Evolutionary conservation across 169 alveolate species (phyloP).

Genomic region (Plasmodium reichenowi): DNA sequence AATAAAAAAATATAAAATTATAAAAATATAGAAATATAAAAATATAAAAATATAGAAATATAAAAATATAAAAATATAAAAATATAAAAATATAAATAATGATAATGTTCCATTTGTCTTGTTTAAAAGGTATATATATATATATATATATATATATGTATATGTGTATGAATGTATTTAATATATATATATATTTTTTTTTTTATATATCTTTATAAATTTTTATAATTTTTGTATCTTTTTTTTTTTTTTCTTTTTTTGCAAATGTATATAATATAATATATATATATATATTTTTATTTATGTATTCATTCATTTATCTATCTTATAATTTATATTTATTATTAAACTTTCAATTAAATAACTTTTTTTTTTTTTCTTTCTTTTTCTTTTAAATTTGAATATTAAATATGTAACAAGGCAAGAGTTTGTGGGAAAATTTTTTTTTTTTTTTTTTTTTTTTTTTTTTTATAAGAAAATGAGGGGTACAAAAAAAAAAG

Average conservation of each 20-base stretch:
- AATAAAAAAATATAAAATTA: too few relatives aligned
- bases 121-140: neutral
- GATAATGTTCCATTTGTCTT: neutral
- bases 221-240: conserved; percentile 6
- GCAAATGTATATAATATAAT: too few relatives aligned
- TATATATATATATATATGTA: conserved; percentile 11
- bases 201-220: neutral
- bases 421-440: too few relatives aligned
- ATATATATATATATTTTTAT: neutral
- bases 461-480: too few relatives aligned
- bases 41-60: too few relatives aligned
- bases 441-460: too few relatives aligned
- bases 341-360: conserved; percentile 32
- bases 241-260: conserved; percentile 11
- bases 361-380: conserved; percentile 12
- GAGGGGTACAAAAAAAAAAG: too few relatives aligned
- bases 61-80: too few relatives aligned
- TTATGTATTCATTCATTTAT: neutral
- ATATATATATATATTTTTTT: neutral
- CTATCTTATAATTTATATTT: neutral
- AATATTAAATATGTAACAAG: too few relatives aligned
- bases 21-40: too few relatives aligned
- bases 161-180: too few relatives aligned
- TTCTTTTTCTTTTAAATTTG: neutral
- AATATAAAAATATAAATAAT: too few relatives aligned